Percentiles rank a stretch among this genome's conserved stretches.
These are phyloP conservation scores for Lipomyces kockii DNA, from an alignment of 805 yeast genomes.

Conservation along the genomic window DNA sequence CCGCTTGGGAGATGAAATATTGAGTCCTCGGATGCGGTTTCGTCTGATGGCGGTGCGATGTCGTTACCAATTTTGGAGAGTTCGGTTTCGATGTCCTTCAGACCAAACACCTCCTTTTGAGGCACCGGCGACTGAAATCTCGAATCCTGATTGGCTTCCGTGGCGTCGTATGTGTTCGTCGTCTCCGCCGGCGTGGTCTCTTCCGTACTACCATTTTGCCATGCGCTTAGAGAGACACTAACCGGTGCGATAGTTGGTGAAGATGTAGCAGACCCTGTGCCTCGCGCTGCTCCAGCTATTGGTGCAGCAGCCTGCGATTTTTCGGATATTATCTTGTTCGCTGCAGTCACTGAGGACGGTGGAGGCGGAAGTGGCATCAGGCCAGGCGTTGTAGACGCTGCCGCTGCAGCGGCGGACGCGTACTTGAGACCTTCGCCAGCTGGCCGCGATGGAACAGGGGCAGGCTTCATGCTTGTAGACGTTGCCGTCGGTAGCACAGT, in stretches of 20 bases:
- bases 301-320: conserved; percentile 36
- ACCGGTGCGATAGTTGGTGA: conserved; percentile 27
- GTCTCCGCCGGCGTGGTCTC: not conserved
- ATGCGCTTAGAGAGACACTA: conserved; percentile 35
- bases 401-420: conserved; percentile 44
- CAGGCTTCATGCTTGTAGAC: conserved; percentile 51
- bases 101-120: conserved; percentile 11
- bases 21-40: conserved; percentile 29
- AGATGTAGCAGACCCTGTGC: conserved; percentile 29
- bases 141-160: conserved; percentile 3
- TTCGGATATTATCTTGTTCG: conserved; percentile 32
- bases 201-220: conserved; percentile 17
- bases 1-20: conserved; percentile 48
- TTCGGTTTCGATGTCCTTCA: conserved; percentile 33
- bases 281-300: conserved; percentile 21
- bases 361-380: conserved; percentile 38
- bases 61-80: conserved; percentile 13
- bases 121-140: conserved; percentile 7
- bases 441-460: conserved; percentile 58
- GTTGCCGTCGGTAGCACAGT: conserved; percentile 29
- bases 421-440: conserved; percentile 58
- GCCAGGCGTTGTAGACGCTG: conserved; percentile 40
- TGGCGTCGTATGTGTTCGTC: not conserved
- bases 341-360: conserved; percentile 36
- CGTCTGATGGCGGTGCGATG: conserved; percentile 32